Conservation (phyloP, 1,284 basidiomycete species). For the Cutaneotrichosporon mucoides region DNA sequence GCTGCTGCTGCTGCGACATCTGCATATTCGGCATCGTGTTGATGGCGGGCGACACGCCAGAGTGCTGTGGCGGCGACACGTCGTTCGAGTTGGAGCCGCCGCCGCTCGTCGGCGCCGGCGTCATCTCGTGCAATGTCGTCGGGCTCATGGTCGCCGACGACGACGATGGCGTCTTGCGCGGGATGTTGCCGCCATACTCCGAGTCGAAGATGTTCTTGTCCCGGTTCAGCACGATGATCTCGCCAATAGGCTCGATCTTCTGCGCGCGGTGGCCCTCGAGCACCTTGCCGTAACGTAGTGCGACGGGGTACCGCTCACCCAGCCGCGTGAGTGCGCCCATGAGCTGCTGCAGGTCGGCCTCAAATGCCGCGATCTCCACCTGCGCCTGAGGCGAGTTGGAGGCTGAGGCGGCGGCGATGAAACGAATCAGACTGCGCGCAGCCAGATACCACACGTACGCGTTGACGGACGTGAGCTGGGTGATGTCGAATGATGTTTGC, state of each 20-base stretch:
- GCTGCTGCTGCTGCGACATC: not conserved
- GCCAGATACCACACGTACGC: slow-evolving; percentile 30
- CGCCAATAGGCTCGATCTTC: not conserved
- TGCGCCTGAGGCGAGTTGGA: slow-evolving; percentile 27
- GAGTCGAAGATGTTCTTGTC: slow-evolving; percentile 8
- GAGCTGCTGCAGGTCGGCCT: slow-evolving; percentile 35
- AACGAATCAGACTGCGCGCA: slow-evolving; percentile 30
- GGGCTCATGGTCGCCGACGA: not conserved
- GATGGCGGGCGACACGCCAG: not conserved
- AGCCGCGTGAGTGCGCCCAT: slow-evolving; percentile 28
- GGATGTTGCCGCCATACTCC: slow-evolving; percentile 2
- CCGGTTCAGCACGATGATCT: slow-evolving; percentile 7
- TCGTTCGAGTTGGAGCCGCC: not conserved
- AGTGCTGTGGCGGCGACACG: not conserved
- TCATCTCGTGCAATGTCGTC: not conserved
- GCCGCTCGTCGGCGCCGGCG: not conserved
- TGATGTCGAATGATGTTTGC: slow-evolving; percentile 41
- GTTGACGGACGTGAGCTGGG: slow-evolving; percentile 25
- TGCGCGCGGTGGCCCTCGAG: not conserved
- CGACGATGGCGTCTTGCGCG: slow-evolving; percentile 7
- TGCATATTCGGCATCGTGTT: not conserved
- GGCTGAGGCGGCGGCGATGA: slow-evolving; percentile 32
- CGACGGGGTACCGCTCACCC: slow-evolving; percentile 33
- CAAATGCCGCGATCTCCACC: slow-evolving; percentile 26
- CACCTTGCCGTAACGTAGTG: slow-evolving; percentile 10